Evolutionary conservation across 23 red algal species (phyloP), one percentile per base, ranked within the genome.

Genomic region (Gracilaria domingensis): DNA sequence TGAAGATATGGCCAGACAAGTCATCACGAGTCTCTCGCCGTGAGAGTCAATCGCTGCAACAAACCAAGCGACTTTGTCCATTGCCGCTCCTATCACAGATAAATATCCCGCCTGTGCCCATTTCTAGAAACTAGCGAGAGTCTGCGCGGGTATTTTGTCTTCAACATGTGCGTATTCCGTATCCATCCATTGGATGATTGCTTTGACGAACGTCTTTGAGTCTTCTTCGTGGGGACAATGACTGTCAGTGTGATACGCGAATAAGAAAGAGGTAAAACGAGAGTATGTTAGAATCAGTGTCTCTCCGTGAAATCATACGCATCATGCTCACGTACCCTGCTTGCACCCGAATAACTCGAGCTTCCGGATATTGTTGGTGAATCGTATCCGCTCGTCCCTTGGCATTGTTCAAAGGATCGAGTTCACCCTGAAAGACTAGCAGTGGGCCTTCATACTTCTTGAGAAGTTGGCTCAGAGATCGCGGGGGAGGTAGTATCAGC

Each of bases 341-440:
- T 45, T 93, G 32, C 14, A 97, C 85, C 0, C 35, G 74, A 25
- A 91, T 86, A 18, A 97, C 88, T 16, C 40, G 61, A 16, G 83
- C 72, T 18, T 59, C 37, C 3, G 88, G 90, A 54, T 82, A 89
- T 57, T 77, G 47, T 48, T 40, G 21, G 6, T 59, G 53, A 12
- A 98, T 81, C 7, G 42, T 82, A 16, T 85, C 74, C 21, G 84
- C 91, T 17, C 95, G 85, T 44, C 35, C 80, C 30, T 45, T 49
- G 0, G 82, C 95, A 23, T 94, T 78, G 45, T 84, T 84, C 84
- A 98, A 73, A 4, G 95, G 95, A 76, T 98, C 95, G 56, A 87
- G 58, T 34, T 66, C 75, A 30, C 95, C 95, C 61, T 90, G 79
- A 33, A 98, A 79, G 40, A 98, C 80, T 12, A 98, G 84, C 44